These are phyloP conservation scores for Clavispora carvajalis DNA, from an alignment of 805 yeast genomes.

Conservation along the genomic window DNA sequence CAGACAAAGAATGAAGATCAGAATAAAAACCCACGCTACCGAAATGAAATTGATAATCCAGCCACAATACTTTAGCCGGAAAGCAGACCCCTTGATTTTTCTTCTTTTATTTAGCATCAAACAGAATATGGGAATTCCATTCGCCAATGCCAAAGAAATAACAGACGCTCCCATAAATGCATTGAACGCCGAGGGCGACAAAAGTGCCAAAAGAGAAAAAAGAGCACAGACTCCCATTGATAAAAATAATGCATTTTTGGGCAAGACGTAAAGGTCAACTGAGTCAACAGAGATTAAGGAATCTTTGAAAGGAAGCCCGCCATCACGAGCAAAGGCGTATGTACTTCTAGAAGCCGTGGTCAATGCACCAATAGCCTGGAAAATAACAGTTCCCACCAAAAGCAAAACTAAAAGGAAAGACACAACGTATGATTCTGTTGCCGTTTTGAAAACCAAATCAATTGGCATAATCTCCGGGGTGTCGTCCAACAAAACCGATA, in stretches of 20 bases:
- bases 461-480: conserved; percentile 70
- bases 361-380: conserved; percentile 74
- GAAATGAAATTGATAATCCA: conserved; percentile 58
- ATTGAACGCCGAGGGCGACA: conserved; percentile 71
- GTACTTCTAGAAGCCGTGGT: conserved; percentile 83
- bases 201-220: conserved; percentile 59
- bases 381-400: conserved; percentile 63
- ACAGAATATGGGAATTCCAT: conserved; percentile 69
- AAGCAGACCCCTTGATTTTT: conserved; percentile 63
- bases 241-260: conserved; percentile 62
- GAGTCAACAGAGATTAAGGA: conserved; percentile 64
- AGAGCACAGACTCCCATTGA: conserved; percentile 58
- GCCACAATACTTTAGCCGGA: conserved; percentile 58
- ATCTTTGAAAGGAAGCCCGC: conserved; percentile 63
- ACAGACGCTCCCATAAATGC: conserved; percentile 85
- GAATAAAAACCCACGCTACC: conserved; percentile 53
- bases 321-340: conserved; percentile 78
- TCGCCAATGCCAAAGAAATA: conserved; percentile 65
- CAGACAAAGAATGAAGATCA: conserved; percentile 58
- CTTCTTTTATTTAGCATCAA: conserved; percentile 54
- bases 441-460: conserved; percentile 64
- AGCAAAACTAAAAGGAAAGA: conserved; percentile 64
- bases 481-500: conserved; percentile 49
- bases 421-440: conserved; percentile 63
- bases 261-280: conserved; percentile 52